Percentiles rank a stretch among this genome's conserved stretches.
Conservation (phyloP, 2,329 filamentous ascomycete genomes). For the Bimuria novae-zelandiae region DNA sequence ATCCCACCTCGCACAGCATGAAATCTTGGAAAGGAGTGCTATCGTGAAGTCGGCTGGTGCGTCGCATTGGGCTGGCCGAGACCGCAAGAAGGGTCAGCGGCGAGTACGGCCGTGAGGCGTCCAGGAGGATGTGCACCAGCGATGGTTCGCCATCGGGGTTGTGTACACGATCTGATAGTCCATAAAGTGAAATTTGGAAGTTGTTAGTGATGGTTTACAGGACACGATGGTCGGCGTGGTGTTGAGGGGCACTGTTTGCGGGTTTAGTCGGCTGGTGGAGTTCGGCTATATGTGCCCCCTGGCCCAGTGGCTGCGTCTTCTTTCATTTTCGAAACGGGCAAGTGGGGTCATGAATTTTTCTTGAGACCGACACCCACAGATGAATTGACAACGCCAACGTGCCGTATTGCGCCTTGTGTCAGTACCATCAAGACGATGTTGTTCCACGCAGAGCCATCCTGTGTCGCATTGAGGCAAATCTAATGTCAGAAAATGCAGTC, state of each 20-base stretch:
- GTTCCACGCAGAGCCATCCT: not conserved
- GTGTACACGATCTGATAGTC: not conserved
- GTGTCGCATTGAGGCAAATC: not conserved
- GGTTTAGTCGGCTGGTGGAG: constrained; percentile 24
- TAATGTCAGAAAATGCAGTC: constrained; percentile 4
- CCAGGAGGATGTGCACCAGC: not conserved
- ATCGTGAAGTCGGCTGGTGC: constrained; percentile 1
- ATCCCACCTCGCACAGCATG: constrained; percentile 9
- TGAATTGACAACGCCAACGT: not conserved
- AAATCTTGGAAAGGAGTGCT: not conserved
- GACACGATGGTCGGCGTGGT: constrained; percentile 26
- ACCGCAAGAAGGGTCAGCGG: not conserved
- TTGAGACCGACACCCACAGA: constrained; percentile 1
- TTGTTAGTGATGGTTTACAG: constrained; percentile 6
- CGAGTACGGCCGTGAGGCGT: not conserved
- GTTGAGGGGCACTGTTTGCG: constrained; percentile 33
- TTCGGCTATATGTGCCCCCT: constrained; percentile 21
- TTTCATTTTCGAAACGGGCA: constrained; percentile 30
- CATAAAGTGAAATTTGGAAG: not conserved
- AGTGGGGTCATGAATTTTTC: constrained; percentile 31
- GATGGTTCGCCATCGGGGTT: not conserved
- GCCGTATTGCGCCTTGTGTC: not conserved
- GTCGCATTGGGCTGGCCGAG: constrained; percentile 13
- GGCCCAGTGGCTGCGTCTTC: no score
- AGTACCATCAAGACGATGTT: not conserved